Evolutionary conservation across 352 stramenopile genomes (phyloP).

Genomic region (Phytophthora cactorum): DNA sequence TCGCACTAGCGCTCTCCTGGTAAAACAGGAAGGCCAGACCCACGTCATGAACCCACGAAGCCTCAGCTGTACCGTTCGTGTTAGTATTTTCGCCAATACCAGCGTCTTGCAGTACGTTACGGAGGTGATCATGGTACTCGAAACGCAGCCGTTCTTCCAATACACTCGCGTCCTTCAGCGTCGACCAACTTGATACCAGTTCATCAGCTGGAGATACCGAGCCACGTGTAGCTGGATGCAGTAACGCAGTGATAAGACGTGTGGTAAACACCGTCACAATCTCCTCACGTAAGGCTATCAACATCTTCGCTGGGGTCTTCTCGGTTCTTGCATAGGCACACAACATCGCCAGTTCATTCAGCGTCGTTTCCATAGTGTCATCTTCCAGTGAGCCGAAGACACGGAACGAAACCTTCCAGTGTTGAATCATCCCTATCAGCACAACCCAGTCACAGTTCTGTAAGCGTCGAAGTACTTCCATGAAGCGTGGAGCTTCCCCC

Average conservation of each 20-base stretch:
- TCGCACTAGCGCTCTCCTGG: conserved; percentile 63
- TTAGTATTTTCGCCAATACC: conserved; percentile 31
- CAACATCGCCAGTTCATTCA: conserved; percentile 57
- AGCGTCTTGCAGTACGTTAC: conserved; percentile 49
- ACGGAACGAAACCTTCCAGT: conserved; percentile 47
- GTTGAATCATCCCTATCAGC: conserved; percentile 44
- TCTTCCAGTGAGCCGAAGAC: conserved; percentile 4
- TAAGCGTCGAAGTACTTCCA: conserved; percentile 46
- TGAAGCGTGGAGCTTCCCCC: conserved; percentile 33
- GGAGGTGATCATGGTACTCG: conserved; percentile 64
- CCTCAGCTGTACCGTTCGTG: conserved; percentile 23
- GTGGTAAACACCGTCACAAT: conserved; percentile 51
- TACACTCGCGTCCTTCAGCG: conserved; percentile 31
- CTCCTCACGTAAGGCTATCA: conserved; percentile 51
- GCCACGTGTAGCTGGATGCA: conserved; percentile 28
- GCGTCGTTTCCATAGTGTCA: conserved; percentile 14
- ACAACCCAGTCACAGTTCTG: conserved; percentile 30
- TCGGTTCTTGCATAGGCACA: conserved; percentile 46
- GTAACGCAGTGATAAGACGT: conserved; percentile 45
- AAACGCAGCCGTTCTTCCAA: conserved; percentile 50
- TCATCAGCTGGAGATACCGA: conserved; percentile 11
- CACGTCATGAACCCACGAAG: conserved; percentile 62
- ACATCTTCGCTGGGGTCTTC: conserved; percentile 44
- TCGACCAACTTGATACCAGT: conserved; percentile 38
- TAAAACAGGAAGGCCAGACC: conserved; percentile 78